These are phyloP conservation scores for Infundibulicybe gibba DNA, from an alignment of 768 basidiomycete species.

Conservation along the genomic window DNA sequence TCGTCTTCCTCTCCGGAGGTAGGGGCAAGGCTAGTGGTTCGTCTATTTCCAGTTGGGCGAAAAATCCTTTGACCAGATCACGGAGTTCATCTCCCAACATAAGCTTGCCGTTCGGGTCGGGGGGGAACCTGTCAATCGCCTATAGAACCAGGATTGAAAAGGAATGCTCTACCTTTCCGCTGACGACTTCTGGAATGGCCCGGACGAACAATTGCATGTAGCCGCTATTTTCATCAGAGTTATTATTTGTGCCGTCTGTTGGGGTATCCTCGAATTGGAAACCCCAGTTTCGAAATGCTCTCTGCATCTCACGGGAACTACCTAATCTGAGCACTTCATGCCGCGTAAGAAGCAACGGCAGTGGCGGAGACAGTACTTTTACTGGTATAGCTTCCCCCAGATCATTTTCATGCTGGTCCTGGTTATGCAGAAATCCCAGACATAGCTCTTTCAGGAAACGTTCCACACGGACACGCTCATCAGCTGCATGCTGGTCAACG, in stretches of 20 bases:
- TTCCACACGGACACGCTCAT: conserved; percentile 93
- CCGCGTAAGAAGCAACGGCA: conserved; percentile 61
- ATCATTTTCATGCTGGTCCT: conserved; percentile 19
- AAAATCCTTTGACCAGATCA: conserved; percentile 69
- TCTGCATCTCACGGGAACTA: conserved; percentile 33
- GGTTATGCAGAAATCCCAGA: conserved; percentile 53
- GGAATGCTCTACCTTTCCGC: conserved; percentile 63
- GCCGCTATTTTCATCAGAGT: conserved; percentile 23
- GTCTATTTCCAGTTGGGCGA: conserved; percentile 57
- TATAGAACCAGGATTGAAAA: conserved; percentile 3
- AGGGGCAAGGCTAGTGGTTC: conserved; percentile 13
- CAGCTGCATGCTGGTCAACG: conserved; percentile 98
- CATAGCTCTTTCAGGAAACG: conserved; percentile 73
- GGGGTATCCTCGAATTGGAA: conserved; percentile 45
- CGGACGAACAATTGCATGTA: conserved; percentile 67
- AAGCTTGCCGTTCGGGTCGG: conserved; percentile 35
- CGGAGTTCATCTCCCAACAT: conserved; percentile 69
- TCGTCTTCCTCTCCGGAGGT: conserved; percentile 13
- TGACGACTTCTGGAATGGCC: conserved; percentile 65
- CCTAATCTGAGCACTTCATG: conserved; percentile 56
- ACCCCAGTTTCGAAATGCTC: conserved; percentile 67
- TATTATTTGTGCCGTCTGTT: conserved; percentile 6
- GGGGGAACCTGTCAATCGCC: too few species aligned
- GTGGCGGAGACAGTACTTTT: conserved; percentile 46
- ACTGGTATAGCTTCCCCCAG: conserved; percentile 28